Base-by-base conservation (phyloP, 2,329 filamentous ascomycete species). In the Penicillium sp. region DNA sequence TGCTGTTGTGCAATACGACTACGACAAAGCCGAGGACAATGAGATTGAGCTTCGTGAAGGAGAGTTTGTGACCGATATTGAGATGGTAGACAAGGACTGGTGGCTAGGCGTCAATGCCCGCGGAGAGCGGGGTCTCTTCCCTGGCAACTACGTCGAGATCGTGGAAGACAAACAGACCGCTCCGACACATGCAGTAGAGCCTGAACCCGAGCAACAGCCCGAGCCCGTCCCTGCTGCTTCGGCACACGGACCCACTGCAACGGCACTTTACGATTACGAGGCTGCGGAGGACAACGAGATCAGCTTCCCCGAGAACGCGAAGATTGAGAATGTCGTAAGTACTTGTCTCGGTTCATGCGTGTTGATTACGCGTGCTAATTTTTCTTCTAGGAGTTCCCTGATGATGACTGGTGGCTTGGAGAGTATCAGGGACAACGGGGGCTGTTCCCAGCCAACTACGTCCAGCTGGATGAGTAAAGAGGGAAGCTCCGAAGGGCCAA, bases 351-450 rank as follows among this genome's bases (percentile, higher is more conserved):
- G n/a, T n/a, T n/a, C n/a, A n/a, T n/a, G n/a, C n/a, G n/a, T 23
- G 7, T 23, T 7, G 11, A 27, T 27, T 13, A n/a, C 11, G 25
- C 25, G 33, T 43, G 32, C 64, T 70, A 55, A 61, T 29, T 29
- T 16, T 40, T 9, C 29, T 32, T 19, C 14, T 54, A 86, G 83
- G 87, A 96, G 72, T 97, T 97, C 68, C 93, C 93, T 2, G 93
- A 97, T 58, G 91, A 97, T 52, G 93, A 98, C 63, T 98, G 93
- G 93, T 98, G 93, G 93, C 86, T 91, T 57, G 93, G 93, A 43
- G 81, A 86, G 58, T 94, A 85, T 66, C 76, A 82, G 17, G 89
- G 89, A 35, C 78, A 83, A 42, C 78, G 79, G 19, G 93, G 93
- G 47, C 76, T 98, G 31, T 98, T 98, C 79, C 72, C 72, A 7